Evolutionary conservation across 129 eudicot genomes (phyloP), one percentile per base, ranked within the genome.

Genomic region (Tagetes erecta): DNA sequence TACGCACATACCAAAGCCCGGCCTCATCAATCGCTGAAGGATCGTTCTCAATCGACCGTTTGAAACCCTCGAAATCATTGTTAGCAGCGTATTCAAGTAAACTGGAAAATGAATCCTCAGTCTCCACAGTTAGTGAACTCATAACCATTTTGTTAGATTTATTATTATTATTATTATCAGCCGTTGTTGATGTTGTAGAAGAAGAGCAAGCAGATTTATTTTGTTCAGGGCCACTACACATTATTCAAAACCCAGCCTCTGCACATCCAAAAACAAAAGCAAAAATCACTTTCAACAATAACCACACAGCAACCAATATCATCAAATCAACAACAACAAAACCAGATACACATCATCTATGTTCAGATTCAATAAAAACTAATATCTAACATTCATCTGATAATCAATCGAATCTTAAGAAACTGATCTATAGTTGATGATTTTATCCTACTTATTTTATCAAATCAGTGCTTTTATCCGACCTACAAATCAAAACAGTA

Each of bases 1-100:
- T 85, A 52, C 96, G 90, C 0, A 85, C 88, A 62, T 88, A 88
- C 97, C 97, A 91, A 30, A 85, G 80, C 12, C 96, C 97, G 42
- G 86, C 78, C 78, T 88, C 96, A 67, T 86, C 84, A 38, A 86
- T 76, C 0, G 83, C 82, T 8, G 87, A 77, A 38, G 86, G 65
- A 58, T 88, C 86, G 0, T 47, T 80, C 77, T 91, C 92, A 6
- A 84, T 71, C 10, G 72, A 79, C 14, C 82, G 79, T 63, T 82
- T 86, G 68, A 91, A 87, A 37, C 86, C 85, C 70, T 86, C 92
- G 33, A 77, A 38, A 62, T 91, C 96, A 80, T 88, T 86, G 81
- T 91, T 80, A 67, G 97, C 88, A 10, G 97, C 92, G 13, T 72
- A 80, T 59, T 91, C 97, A 65, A 89, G 92, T 59, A 83, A 79